Base-by-base conservation (phyloP, 306 rosid genomes). In the Psophocarpus tetragonolobus region DNA sequence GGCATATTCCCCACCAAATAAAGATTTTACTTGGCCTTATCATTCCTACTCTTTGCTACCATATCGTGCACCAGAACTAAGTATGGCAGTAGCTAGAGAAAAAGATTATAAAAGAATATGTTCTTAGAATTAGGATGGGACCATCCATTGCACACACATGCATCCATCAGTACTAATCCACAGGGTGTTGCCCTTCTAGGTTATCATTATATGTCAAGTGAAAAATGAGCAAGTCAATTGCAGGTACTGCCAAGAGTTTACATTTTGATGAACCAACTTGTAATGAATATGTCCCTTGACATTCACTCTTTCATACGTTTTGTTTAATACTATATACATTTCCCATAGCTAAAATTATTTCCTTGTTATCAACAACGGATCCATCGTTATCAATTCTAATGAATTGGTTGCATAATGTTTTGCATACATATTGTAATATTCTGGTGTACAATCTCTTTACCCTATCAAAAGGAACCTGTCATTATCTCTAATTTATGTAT, bases 261-360 rank as follows among this genome's bases (percentile, higher is more conserved):
- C 75, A 54, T 51, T 42, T 71, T 79, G 71, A 74, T 79, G 30
- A 69, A 79, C 64, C 90, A 74, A 82, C 80, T 87, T 60, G 85
- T 78, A 20, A 50, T 62, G 84, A 82, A 79, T 87, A 61, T n/a
- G 79, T 87, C 84, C 85, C 81, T 81, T 82, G 85, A 82, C 84
- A 57, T 74, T 79, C 77, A 50, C 8, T 61, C 23, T 41, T 41
- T 61, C 42, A n/a, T 47, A 60, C 64, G 41, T 61, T 45, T 71
- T 78, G 57, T 79, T 51, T 5, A 24, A 21, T 39, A 26, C 27
- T 73, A 33, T 66, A 4, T 74, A 11, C 68, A 17, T 35, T 23
- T 21, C 23, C 36, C 48, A 15, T 63, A 47, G 4, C n/a, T 29
- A 12, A 44, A 45, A 21, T 13, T 20, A 27, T 18, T 32, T 63